Evolutionary conservation across 2,329 filamentous ascomycete species (phyloP), one percentile per base, ranked within the genome.

Genomic region (Sordariomycetes sp.): DNA sequence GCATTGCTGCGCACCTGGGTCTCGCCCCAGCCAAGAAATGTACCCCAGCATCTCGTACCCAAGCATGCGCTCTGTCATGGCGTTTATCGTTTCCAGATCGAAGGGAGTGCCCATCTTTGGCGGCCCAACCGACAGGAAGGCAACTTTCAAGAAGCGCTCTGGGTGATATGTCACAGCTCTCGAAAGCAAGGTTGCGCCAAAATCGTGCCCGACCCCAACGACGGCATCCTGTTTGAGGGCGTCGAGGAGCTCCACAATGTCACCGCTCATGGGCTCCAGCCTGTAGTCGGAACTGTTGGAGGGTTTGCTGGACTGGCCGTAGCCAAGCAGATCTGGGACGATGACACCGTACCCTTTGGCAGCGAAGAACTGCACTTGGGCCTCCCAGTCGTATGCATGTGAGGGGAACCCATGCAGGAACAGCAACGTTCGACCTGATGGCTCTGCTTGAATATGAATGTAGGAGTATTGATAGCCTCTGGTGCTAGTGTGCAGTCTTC

Each of bases 361-460:
- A 1, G 46, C 41, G 32, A 68, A 55, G 35, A 53, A 40, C 0
- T 36, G 25, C 5, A 64, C 47, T 35, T 66, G 61, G 34, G 51
- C 43, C 4, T 48, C 37, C 59, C 64, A 71, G 48, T 70, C 65
- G 21, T 54, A 48, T 10, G 55, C 50, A 23, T 59, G 61, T 5
- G 63, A 66, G 19, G 66, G 66, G 32, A 68, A 66, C 21, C 67
- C 65, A 40, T 70, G 68, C 10, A 70, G 51, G 35, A 71, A 53
- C 11, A 72, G 48, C 4, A 70, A 45, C 0, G 63, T 66, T 5
- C 49, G 41, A 7, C 44, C 36, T 6, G 28, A 34, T 2, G 39
- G 18, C 1, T 34, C 39, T 4, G 45, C 28, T 4, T 41, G 45
- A 4, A 49, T 44, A 32, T 48, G 42, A 18, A 56, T 39, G 40